Base-by-base conservation (phyloP, 108 stramenopile species). In the Craspedostauros australis region DNA sequence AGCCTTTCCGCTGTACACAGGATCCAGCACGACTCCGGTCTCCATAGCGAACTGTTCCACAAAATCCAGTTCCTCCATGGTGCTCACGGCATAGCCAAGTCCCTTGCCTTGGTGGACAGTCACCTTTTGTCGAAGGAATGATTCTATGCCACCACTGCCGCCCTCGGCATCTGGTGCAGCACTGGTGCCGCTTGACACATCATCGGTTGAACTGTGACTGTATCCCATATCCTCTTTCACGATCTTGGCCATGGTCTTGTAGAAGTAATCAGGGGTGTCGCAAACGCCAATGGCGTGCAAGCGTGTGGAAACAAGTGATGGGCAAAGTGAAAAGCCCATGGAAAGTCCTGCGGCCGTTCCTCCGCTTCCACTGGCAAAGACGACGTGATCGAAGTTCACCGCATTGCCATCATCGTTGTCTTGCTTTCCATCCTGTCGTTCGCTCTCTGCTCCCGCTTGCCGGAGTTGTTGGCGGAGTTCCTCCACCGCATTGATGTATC, bases 271-370 rank as follows among this genome's bases (percentile, higher is more conserved):
- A 5, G 94, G 94, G 53, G 60, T 44, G 54, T 95, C 94, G 60
- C 94, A 95, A 2, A 95, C 94, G 16, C 85, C 86, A n/a, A 91
- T 67, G 11, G 87, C 94, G 69, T 90, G 88, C 3, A 95, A n/a
- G n/a, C n/a, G n/a, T n/a, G n/a, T n/a, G n/a, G n/a, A n/a, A n/a
- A n/a, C n/a, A n/a, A n/a, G n/a, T n/a, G n/a, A n/a, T n/a, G n/a
- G n/a, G n/a, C n/a, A n/a, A n/a, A n/a, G n/a, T n/a, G n/a, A n/a
- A n/a, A 86, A 39, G 7, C 94, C 94, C 3, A 90, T 23, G 7
- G 75, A 39, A 60, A 95, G 69, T 6, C 94, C 94, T 20, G 86
- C 68, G 7, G 88, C 80, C 2, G 90, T 95, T 1, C 94, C 94
- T 29, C 94, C 94, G 68, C 74, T 77, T 5, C 94, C 94, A 64